Evolutionary conservation across 169 alveolate species (phyloP).

Genomic region (Amoebophrya sp.): DNA sequence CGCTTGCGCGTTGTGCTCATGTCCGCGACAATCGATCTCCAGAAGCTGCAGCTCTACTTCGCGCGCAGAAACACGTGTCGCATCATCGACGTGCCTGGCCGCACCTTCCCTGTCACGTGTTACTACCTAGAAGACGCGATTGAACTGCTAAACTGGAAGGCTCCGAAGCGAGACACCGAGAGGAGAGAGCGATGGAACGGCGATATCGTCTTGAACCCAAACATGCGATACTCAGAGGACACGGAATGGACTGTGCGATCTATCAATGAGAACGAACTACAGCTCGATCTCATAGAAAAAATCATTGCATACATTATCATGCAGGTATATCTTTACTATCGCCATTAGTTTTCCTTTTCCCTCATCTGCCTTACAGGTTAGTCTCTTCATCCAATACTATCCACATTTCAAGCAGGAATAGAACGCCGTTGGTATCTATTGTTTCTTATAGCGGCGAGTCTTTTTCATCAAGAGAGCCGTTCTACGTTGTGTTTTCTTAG

Average conservation of each 20-base stretch:
- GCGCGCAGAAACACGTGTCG: not conserved
- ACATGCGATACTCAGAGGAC: not conserved
- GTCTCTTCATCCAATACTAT: no score
- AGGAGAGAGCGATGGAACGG: not conserved
- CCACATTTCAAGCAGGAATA: no score
- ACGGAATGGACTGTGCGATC: not conserved
- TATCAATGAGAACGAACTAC: not conserved
- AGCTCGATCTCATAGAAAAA: not conserved
- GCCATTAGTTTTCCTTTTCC: no score
- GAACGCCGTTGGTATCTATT: no score
- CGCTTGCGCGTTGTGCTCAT: slow-evolving; percentile 30
- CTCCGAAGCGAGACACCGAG: not conserved
- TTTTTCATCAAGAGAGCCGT: no score
- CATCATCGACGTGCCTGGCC: slow-evolving; percentile 26
- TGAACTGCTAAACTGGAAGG: slow-evolving; percentile 17
- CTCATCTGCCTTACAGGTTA: no score
- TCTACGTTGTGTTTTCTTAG: no score
- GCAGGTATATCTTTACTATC: no score
- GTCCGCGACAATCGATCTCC: slow-evolving; percentile 18
- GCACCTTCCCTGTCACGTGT: not conserved
- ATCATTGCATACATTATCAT: not conserved
- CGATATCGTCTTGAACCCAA: not conserved
- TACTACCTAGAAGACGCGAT: slow-evolving; percentile 27
- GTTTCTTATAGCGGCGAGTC: no score
- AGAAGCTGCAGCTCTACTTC: not conserved